Base-by-base conservation (phyloP, 2,329 filamentous ascomycete genomes). In the Fusarium phyllophilum region DNA sequence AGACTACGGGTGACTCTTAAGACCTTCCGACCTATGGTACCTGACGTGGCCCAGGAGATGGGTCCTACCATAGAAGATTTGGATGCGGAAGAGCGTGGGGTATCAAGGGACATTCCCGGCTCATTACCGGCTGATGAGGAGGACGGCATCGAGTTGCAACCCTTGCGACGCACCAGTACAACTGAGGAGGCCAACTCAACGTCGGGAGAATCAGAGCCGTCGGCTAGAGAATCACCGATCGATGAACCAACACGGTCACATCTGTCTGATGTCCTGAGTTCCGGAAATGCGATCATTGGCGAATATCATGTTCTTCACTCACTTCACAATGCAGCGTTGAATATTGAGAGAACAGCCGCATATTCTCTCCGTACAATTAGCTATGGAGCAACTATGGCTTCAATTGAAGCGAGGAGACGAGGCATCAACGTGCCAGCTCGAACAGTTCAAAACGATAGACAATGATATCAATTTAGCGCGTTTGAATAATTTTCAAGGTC, bases 71-170 rank as follows among this genome's bases (percentile, higher is more conserved):
- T 81, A 55, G 87, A 90, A 75, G 87, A 89, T 70, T 79, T 87
- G 59, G 89, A 90, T 73, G 85, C 86, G 3, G 89, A 90, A 73
- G 89, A 91, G 77, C 84, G 88, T 20, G 89, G 88, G 6, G 81
- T 88, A 13, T 77, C 83, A 45, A 81, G 85, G 63, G 81, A 84
- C 66, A 80, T 79, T 62, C 77, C 83, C 4, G 82, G 81, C 49
- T 78, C 81, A 46, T 78, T 79, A 7, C 73, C 77, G 14, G 65
- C 77, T n/a, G 82, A 84, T 58, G 84, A 83, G 59, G 79, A 79
- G 10, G 79, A 82, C n/a, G 83, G 84, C 46, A 82, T 88, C 26
- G 88, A 89, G 74, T 78, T 88, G 79, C 84, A 83, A 45, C 79
- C 83, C 11, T 76, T 75, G 20, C 66, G 62, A n/a, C 69, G 68